A percentile compares a stretch with the other conserved stretches of the same genome.
Evolutionary conservation across 306 rosid species (phyloP).

Genomic region (Rosa rugosa): DNA sequence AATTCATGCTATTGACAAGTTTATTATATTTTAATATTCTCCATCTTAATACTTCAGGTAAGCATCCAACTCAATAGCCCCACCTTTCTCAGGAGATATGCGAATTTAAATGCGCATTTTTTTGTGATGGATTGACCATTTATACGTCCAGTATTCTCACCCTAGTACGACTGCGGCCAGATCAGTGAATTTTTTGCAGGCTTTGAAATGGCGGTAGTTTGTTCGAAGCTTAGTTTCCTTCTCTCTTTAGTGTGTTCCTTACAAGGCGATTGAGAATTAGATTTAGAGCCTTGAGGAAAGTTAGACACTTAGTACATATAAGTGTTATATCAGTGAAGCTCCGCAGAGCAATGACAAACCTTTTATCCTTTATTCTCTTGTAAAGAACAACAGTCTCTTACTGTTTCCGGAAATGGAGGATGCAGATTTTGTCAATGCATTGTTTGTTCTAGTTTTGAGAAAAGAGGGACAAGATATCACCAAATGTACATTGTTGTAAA

Average conservation of each 20-base stretch:
- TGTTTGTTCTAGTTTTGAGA: conserved; percentile 16
- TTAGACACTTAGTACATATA: neutral
- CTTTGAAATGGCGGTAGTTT: conserved; percentile 6
- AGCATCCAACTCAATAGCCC: conserved; percentile 5
- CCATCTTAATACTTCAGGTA: conserved; percentile 3
- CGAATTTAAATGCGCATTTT: neutral
- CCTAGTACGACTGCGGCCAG: neutral
- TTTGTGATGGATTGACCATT: neutral
- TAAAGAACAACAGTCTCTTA: neutral
- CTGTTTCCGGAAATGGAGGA: conserved; percentile 1
- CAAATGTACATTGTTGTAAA: conserved; percentile 31
- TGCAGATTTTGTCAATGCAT: conserved; percentile 9
- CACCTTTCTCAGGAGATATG: neutral
- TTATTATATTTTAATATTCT: neutral
- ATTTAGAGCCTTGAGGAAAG: conserved; percentile 24
- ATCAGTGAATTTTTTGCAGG: conserved; percentile 11
- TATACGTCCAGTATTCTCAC: neutral
- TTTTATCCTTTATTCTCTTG: conserved; percentile 1
- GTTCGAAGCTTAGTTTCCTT: neutral
- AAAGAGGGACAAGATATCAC: conserved; percentile 5
- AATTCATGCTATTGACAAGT: neutral
- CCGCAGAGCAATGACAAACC: neutral
- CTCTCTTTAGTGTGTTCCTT: conserved; percentile 11
- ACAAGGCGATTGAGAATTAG: conserved; percentile 20
- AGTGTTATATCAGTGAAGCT: neutral